Base-by-base conservation (phyloP, 2,329 filamentous ascomycete species). In the Sclerotinia borealis region DNA sequence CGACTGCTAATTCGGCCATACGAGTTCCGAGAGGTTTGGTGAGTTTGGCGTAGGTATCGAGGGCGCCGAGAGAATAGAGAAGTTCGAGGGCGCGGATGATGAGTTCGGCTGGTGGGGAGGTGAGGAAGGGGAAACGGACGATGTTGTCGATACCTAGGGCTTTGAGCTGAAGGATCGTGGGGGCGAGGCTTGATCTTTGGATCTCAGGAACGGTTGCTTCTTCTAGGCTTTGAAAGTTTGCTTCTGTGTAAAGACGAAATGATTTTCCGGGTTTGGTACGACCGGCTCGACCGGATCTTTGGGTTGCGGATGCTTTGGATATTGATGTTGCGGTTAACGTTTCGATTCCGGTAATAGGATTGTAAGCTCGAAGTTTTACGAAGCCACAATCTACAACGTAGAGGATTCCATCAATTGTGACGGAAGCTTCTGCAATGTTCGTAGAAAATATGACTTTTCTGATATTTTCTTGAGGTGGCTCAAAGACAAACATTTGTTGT, bases 111-210 rank as follows among this genome's bases (percentile, higher is more conserved):
- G 95, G 92, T 13, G 95, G 95, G 3, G 92, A 81, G 3, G 91
- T 93, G 59, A 97, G 78, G 73, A 93, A 99, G 71, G 93, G 87
- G 75, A 98, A 99, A 5, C 92, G 87, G 6, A 92, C 85, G 39
- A 98, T 87, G 70, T 99, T 98, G 75, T 97, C 93, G 68, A 98
- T 96, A 0, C 95, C 95, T 1, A 99, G 81, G 1, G 95, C 93
- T 77, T 98, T 96, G 45, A 99, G 85, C 72, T 98, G 93, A 49
- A 99, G 81, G 45, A 98, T 84, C 2, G 92, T 87, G 0, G 92
- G 91, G 0, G 93, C 92, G 27, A 99, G 82, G 72, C 98, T 96
- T 1, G 91, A 93, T 56, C 95, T 85, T 72, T 97, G 93, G 37
- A 98, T 92, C 75, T 99, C 95, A 0, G 95, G 95, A 2, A 91